Base-by-base conservation (phyloP, 1,284 basidiomycete genomes). In the Cryptococcus amylolentus region DNA sequence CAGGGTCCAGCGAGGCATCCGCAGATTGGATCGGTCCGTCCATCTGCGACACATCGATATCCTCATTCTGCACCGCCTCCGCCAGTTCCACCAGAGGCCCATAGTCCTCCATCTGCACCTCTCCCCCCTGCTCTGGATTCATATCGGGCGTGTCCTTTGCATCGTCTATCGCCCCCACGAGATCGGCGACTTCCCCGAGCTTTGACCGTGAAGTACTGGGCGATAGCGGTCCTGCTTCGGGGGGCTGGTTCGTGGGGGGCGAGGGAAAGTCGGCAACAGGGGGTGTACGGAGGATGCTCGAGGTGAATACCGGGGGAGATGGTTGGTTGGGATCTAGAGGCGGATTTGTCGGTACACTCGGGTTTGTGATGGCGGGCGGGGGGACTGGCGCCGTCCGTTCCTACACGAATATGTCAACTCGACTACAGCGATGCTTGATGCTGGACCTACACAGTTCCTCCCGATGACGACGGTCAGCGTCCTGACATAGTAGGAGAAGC, bases 401-500 rank as follows among this genome's bases (percentile, higher is more conserved):
- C 65, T 69, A 40, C 35, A 40, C 14, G n/a, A 14, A 37, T 10
- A 35, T 27, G 50, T 28, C 26, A n/a, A 13, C 38, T 12, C 20
- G 10, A 7, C 18, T 20, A 8, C 12, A 13, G 31, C 14, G 13
- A 48, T 28, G 46, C 20, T 5, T n/a, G 46, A 26, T 13, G 16
- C 16, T n/a, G 37, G 14, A 71, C 69, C 65, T 61, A 71, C 71
- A 43, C 67, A 67, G 56, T 73, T 76, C 53, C 76, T 67, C 23
- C 76, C 76, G 48, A 78, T 76, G 38, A 75, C 68, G n/a, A 77
- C 72, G 39, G 65, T 64, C 43, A 75, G 60, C 35, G 75, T 78
- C 49, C 73, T 62, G 54, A 78, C 72, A 68, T 78, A 78, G 58
- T 78, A 78, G 9, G 68, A 67, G 64, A 78, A 78, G 1, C 75